Evolutionary conservation across 2,329 filamentous ascomycete species (phyloP).

Genomic region (Neonectria magnoliae): DNA sequence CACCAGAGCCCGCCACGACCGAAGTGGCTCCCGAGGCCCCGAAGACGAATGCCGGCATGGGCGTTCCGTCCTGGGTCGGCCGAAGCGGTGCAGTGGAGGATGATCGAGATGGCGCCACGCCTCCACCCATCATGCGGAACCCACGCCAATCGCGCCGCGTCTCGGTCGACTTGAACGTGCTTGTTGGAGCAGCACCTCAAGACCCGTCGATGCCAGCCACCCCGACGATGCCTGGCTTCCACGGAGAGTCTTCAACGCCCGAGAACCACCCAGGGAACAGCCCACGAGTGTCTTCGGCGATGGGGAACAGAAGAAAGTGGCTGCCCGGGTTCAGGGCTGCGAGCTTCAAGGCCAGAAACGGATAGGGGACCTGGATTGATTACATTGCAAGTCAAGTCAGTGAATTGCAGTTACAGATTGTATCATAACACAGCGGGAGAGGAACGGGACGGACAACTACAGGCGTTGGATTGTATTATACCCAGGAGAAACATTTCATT

Average conservation of each 20-base stretch:
- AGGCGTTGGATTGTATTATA: constrained; percentile 37
- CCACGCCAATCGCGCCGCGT: constrained; percentile 45
- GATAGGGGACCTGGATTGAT: constrained; percentile 37
- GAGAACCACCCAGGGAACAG: constrained; percentile 29
- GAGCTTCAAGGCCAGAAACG: constrained; percentile 41
- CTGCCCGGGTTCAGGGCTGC: constrained; percentile 45
- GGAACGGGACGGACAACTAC: constrained; percentile 18
- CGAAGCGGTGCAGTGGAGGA: constrained; percentile 51
- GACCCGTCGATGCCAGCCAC: constrained; percentile 32
- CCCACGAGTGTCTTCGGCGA: constrained; percentile 31
- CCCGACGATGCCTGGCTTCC: constrained; percentile 24
- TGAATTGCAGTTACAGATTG: constrained; percentile 20
- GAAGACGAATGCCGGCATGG: constrained; percentile 45
- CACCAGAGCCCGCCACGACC: constrained; percentile 23
- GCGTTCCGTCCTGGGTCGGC: constrained; percentile 53
- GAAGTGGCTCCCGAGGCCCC: constrained; percentile 28
- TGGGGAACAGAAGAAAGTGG: constrained; percentile 50
- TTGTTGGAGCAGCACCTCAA: constrained; percentile 20
- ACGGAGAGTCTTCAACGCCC: constrained; percentile 22
- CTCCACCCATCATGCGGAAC: constrained; percentile 65
- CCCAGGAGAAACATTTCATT: constrained; percentile 19
- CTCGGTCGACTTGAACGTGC: constrained; percentile 35
- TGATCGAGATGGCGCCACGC: constrained; percentile 61
- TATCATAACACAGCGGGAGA: constrained; percentile 15
- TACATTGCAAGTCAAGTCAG: constrained; percentile 17